Percentiles rank a stretch among this genome's conserved stretches.
These are phyloP conservation scores for Penicillium samsonianum DNA, from an alignment of 495 filamentous ascomycete species.

Conservation along the genomic window DNA sequence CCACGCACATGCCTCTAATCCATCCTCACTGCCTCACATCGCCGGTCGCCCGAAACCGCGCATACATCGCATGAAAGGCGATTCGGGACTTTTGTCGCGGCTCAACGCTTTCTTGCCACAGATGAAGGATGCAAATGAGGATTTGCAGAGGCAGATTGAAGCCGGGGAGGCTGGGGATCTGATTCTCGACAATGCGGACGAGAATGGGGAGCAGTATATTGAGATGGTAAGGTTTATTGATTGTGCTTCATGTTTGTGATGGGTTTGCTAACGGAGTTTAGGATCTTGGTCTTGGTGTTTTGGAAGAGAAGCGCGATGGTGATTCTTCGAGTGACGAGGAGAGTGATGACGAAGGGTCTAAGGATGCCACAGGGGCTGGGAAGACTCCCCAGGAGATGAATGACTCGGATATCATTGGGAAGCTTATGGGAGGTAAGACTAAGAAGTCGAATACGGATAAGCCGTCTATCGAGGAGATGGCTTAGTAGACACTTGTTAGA, in stretches of 20 bases:
- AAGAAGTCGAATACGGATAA: constrained; percentile 35
- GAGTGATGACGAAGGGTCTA: constrained; percentile 16
- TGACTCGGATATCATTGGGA: constrained; percentile 42
- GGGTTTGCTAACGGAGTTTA: constrained; percentile 19
- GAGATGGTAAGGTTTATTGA: constrained; percentile 47
- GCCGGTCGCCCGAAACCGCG: constrained; percentile 38
- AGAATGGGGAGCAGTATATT: constrained; percentile 46
- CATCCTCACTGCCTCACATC: constrained; percentile 31
- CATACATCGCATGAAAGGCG: constrained; percentile 33
- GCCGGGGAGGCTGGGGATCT: constrained; percentile 38
- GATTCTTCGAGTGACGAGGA: constrained; percentile 22
- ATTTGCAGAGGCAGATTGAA: constrained; percentile 44
- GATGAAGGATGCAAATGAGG: constrained; percentile 51
- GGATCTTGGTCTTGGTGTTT: constrained; percentile 55
- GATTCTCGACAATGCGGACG: constrained; percentile 40
- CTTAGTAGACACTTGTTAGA: constrained; percentile 18
- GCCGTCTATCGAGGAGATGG: constrained; percentile 47
- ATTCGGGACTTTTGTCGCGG: constrained; percentile 39
- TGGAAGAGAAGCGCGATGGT: constrained; percentile 46
- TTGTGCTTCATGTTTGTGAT: neutral
- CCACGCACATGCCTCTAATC: neutral
- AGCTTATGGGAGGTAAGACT: constrained; percentile 43
- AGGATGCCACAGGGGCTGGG: constrained; percentile 3
- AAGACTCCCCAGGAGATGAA: constrained; percentile 17
- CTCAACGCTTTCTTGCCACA: constrained; percentile 50